Evolutionary conservation across 768 basidiomycete genomes (phyloP).

Genomic region (Suillus subaureus): DNA sequence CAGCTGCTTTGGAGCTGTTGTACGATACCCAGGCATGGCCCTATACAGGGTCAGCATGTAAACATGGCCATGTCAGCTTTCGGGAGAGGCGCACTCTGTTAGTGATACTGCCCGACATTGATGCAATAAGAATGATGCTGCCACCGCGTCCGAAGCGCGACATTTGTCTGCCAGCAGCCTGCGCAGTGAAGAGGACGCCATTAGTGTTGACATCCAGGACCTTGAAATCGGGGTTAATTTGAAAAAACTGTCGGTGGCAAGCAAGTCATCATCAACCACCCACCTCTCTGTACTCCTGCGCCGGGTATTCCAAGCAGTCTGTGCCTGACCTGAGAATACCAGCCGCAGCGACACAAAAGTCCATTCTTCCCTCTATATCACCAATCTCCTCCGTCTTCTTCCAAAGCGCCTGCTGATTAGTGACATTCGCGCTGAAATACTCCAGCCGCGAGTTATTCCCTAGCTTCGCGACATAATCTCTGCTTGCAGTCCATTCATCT

Average conservation of each 20-base stretch:
- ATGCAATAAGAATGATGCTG: conserved; percentile 61
- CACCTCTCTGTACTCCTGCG: conserved; percentile 64
- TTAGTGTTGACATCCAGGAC: conserved; percentile 68
- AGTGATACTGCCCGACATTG: conserved; percentile 68
- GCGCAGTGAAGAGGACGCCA: conserved; percentile 62
- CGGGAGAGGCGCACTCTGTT: conserved; percentile 52
- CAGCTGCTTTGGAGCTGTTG: conserved; percentile 76
- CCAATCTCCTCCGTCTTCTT: conserved; percentile 58
- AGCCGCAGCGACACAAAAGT: conserved; percentile 78
- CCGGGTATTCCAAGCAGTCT: conserved; percentile 69
- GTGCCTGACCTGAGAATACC: conserved; percentile 63
- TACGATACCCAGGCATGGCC: conserved; percentile 78
- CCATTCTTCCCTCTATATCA: conserved; percentile 67
- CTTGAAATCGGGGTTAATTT: conserved; percentile 35
- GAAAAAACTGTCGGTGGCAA: background rate
- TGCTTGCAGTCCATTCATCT: conserved; percentile 58
- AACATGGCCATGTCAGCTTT: background rate
- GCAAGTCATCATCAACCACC: conserved; percentile 10
- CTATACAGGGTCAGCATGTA: conserved; percentile 35
- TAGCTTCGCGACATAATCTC: conserved; percentile 51
- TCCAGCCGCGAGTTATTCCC: conserved; percentile 48
- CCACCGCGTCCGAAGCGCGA: conserved; percentile 46
- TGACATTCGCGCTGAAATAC: conserved; percentile 67
- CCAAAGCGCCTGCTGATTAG: conserved; percentile 64
- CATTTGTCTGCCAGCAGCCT: conserved; percentile 64